Evolutionary conservation across 441 rosid species (phyloP).

Genomic region (Metrosideros polymorpha): DNA sequence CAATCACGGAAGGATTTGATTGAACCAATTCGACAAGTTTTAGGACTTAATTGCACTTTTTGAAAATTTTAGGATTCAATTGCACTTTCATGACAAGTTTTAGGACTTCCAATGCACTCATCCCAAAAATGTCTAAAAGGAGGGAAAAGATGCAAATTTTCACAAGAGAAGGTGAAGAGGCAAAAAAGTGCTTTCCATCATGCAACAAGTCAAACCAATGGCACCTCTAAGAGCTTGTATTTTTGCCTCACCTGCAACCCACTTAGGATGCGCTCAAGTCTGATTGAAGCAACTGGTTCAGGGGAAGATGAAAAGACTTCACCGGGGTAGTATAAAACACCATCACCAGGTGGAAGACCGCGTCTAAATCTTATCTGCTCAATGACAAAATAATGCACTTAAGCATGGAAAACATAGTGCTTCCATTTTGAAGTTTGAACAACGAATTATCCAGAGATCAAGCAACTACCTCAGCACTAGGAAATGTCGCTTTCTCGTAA

Average conservation of each 20-base stretch:
- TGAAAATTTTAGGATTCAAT: too few species aligned
- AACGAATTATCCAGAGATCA: not conserved
- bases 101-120: too few species aligned
- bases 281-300: slow-evolving; percentile 78
- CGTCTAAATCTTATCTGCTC: slow-evolving; percentile 79
- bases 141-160: not conserved
- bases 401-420: not conserved
- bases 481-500: slow-evolving; percentile 84
- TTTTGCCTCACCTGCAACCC: slow-evolving; percentile 67
- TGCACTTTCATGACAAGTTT: too few species aligned
- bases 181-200: not conserved
- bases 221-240: not conserved
- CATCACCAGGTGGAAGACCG: slow-evolving; percentile 93
- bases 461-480: slow-evolving; percentile 81
- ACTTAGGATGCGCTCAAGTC: slow-evolving; percentile 87
- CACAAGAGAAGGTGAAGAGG: not conserved
- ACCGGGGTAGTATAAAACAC: slow-evolving; percentile 83
- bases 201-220: not conserved
- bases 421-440: not conserved
- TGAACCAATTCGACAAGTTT: too few species aligned
- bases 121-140: not conserved
- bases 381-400: not conserved
- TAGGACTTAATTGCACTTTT: too few species aligned
- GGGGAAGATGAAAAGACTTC: slow-evolving; percentile 83
- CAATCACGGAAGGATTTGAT: too few species aligned